Evolutionary conservation across 78 protist species (phyloP).

Genomic region (Emiliania huxleyi): DNA sequence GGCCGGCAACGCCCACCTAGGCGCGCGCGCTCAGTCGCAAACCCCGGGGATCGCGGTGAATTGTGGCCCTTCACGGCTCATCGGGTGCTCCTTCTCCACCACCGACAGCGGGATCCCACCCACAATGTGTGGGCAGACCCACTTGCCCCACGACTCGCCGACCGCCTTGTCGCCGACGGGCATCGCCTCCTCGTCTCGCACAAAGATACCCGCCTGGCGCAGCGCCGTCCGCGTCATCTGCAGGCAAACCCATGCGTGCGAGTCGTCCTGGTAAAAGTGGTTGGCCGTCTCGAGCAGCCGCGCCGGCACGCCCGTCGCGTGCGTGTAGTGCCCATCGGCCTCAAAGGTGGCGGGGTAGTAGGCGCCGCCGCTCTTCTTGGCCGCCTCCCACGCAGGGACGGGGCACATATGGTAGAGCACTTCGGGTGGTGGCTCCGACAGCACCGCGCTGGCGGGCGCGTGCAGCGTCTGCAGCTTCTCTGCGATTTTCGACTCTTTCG

Average conservation of each 20-base stretch:
- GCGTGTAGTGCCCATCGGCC: neutral
- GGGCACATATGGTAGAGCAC: neutral
- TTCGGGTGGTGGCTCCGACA: neutral
- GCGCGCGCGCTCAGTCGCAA: neutral
- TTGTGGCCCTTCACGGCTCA: neutral
- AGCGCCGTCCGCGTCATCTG: neutral
- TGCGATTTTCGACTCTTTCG: neutral
- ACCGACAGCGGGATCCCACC: neutral
- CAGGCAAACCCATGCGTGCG: neutral
- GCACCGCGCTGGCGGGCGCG: neutral
- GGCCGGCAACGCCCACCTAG: no score
- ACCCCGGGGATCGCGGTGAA: neutral
- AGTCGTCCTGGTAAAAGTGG: neutral
- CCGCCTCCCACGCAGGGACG: neutral
- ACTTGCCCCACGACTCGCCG: neutral
- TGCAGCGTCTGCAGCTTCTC: neutral
- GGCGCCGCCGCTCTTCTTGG: neutral
- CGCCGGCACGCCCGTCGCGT: neutral
- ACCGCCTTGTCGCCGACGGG: neutral
- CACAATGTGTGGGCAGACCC: neutral
- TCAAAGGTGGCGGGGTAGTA: slow-evolving; percentile 6
- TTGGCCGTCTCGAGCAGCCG: slow-evolving; percentile 13
- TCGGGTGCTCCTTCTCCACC: neutral
- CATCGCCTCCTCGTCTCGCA: neutral
- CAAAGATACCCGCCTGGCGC: neutral